Base-by-base conservation (phyloP, 1,284 basidiomycete species). In the Ustilago loliicola region DNA sequence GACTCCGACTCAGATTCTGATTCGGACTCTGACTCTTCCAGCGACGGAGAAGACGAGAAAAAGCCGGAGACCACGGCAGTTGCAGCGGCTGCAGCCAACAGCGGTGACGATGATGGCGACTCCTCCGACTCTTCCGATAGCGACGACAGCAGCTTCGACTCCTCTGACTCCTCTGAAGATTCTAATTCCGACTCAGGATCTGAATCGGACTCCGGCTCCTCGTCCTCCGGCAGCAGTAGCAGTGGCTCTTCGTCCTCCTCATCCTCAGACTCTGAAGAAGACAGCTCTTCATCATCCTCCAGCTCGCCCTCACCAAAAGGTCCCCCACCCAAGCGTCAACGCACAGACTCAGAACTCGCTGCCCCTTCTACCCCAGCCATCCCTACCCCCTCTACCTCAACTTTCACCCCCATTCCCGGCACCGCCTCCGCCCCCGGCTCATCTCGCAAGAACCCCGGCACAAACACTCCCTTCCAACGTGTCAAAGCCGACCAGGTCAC, bases 401-500 rank as follows among this genome's bases (percentile, higher is more conserved):
- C 70, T 17, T 59, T 66, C 40, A 64, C 56, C 0, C 61, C 66
- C 23, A 52, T 51, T 10, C 47, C 61, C 0, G 47, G 47, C 50
- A 50, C 38, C 17, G 34, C 51, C 36, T 54, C 61, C 11, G 34
- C 61, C 30, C 23, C 56, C 11, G 25, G 55, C 54, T 51, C 52
- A 15, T 17, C 45, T 1, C 56, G 51, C 51, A 52, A 63, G 42
- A 77, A 79, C 17, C 40, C 59, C 15, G 32, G 42, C n/a, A 48
- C 55, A 25, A 79, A 75, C 66, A 68, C 80, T 64, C 87, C 86
- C 53, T 98, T 98, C 88, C 91, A 92, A 85, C 90, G 96, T 36
- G 91, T 98, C 70, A 93, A 96, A 86, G 87, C 89, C 1, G 91
- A 92, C 25, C 88, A 91, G 61, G 88, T 94, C 23, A 60, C 62